phyloP scores from a whole-genome alignment of 176 grass and related monocot genomes.

The Hyparrhenia diplandra region DNA sequence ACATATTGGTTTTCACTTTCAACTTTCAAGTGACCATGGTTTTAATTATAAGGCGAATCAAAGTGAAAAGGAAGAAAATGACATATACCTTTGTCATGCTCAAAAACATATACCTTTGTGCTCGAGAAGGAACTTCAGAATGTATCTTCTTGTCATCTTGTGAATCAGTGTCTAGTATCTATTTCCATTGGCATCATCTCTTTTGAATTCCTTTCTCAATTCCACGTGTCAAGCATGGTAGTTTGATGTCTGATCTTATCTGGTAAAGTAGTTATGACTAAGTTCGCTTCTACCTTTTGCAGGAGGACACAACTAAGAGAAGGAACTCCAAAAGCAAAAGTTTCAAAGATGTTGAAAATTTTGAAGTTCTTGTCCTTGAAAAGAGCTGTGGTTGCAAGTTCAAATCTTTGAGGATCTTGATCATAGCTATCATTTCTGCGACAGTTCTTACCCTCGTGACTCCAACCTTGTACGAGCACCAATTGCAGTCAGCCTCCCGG shows the following conservation, averaged over 20 bases:
- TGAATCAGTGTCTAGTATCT: slow-evolving; percentile 10
- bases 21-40: slow-evolving; percentile 2
- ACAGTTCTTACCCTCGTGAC: slow-evolving; percentile 74
- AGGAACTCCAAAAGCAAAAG: slow-evolving; percentile 56
- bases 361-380: slow-evolving; percentile 64
- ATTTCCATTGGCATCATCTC: not conserved
- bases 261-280: slow-evolving; percentile 1
- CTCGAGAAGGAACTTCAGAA: slow-evolving; percentile 25
- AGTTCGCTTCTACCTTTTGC: slow-evolving; percentile 31
- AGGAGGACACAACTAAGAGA: slow-evolving; percentile 68
- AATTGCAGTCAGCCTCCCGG: slow-evolving; percentile 49
- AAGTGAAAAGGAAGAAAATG: slow-evolving; percentile 32
- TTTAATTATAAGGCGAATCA: slow-evolving; percentile 24
- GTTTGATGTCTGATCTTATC: slow-evolving; percentile 18
- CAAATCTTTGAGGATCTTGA: slow-evolving; percentile 54
- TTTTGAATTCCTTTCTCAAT: not conserved
- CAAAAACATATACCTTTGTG: not conserved
- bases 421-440: slow-evolving; percentile 62
- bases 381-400: slow-evolving; percentile 76
- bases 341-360: slow-evolving; percentile 67
- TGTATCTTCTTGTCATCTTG: slow-evolving; percentile 8
- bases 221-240: not conserved
- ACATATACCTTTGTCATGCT: not conserved
- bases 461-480: slow-evolving; percentile 58
- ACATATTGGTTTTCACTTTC: slow-evolving; percentile 7